These are phyloP conservation scores for Candida stauntonica DNA, from an alignment of 805 yeast genomes.

Conservation along the genomic window DNA sequence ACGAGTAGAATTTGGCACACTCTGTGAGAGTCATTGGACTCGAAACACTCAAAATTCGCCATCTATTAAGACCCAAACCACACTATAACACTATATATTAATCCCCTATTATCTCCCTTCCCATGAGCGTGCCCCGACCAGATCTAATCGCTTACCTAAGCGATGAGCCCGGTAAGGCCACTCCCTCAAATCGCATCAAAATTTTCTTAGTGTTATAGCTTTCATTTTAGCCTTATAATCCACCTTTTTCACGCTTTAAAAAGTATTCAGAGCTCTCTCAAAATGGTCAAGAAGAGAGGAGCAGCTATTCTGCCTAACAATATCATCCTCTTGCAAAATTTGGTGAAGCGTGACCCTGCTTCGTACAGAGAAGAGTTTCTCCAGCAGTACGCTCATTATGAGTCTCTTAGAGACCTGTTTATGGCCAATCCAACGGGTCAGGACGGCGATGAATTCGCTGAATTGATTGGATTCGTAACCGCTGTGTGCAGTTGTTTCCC, in stretches of 20 bases:
- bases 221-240: too few relatives aligned
- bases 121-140: too few relatives aligned
- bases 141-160: too few relatives aligned
- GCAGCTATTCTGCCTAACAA: constrained; percentile 92
- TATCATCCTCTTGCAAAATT: constrained; percentile 84
- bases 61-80: too few relatives aligned
- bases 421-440: constrained; percentile 58
- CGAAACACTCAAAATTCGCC: too few relatives aligned
- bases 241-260: too few relatives aligned
- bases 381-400: constrained; percentile 90
- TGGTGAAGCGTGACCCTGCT: constrained; percentile 90
- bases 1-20: too few relatives aligned
- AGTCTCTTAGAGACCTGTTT: constrained; percentile 83
- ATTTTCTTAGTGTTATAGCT: too few relatives aligned
- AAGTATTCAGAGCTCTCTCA: too few relatives aligned
- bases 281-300: constrained; percentile 86
- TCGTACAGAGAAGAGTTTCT: constrained; percentile 92
- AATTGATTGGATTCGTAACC: constrained; percentile 82
- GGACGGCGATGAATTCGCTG: constrained; percentile 54
- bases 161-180: constrained; percentile 5
- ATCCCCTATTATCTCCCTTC: background rate
- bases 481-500: constrained; percentile 92
- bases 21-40: too few relatives aligned
- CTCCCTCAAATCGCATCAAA: background rate
- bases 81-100: background rate